Evolutionary conservation across 2,329 filamentous ascomycete species (phyloP).

Genomic region (Diplodia scrobiculata): DNA sequence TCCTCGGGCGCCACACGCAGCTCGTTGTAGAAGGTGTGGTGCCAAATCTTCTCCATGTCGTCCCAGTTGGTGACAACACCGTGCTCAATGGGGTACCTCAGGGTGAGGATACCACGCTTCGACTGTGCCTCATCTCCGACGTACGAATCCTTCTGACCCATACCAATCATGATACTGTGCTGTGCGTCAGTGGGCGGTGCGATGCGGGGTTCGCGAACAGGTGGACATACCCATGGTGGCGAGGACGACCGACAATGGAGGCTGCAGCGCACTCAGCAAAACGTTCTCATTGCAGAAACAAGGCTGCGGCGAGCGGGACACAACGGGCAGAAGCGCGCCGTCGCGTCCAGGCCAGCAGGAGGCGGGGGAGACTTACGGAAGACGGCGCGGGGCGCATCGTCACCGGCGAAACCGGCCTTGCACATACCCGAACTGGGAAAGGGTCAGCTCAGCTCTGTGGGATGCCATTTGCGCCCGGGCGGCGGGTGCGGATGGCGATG

Average conservation of each 20-base stretch:
- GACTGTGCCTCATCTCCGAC: slow-evolving; percentile 99
- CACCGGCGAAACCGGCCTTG: slow-evolving; percentile 99
- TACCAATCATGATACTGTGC: slow-evolving; percentile 99
- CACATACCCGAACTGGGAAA: slow-evolving; percentile 95
- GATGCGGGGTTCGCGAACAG: slow-evolving; percentile 31
- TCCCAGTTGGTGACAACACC: slow-evolving; percentile 99
- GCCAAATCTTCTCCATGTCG: slow-evolving; percentile 99
- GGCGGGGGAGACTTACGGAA: slow-evolving; percentile 81
- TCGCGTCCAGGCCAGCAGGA: slow-evolving; percentile 30
- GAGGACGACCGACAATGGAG: slow-evolving; percentile 98
- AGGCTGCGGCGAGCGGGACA: slow-evolving; percentile 30
- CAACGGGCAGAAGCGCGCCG: not conserved
- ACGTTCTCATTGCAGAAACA: slow-evolving; percentile 31
- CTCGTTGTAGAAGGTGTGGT: slow-evolving; percentile 99
- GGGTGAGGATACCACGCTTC: slow-evolving; percentile 99
- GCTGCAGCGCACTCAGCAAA: slow-evolving; percentile 58
- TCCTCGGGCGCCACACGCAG: slow-evolving; percentile 99
- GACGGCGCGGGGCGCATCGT: slow-evolving; percentile 99
- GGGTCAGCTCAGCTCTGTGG: slow-evolving; percentile 41
- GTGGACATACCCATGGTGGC: slow-evolving; percentile 91
- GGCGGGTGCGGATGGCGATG: slow-evolving; percentile 20
- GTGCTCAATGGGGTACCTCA: slow-evolving; percentile 99
- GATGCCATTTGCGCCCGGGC: slow-evolving; percentile 7
- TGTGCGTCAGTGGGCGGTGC: slow-evolving; percentile 45
- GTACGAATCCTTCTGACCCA: slow-evolving; percentile 99